Evolutionary conservation across 495 filamentous ascomycete genomes (phyloP).

Genomic region (Penicillium bovifimosum): DNA sequence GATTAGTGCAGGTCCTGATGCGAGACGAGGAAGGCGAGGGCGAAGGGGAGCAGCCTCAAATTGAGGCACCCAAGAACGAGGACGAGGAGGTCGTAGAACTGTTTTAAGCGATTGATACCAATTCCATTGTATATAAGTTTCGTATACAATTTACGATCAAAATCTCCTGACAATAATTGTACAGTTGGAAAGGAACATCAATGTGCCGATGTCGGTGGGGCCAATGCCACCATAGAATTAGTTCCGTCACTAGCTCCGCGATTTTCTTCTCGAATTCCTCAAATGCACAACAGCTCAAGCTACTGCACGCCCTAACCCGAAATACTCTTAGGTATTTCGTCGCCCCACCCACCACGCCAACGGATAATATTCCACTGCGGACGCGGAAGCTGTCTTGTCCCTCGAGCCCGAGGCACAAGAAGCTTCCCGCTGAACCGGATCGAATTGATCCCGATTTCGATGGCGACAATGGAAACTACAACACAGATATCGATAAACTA

Average conservation of each 20-base stretch:
- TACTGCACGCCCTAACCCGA: conserved; percentile 17
- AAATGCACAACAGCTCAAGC: neutral
- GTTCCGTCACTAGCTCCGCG: neutral
- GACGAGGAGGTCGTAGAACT: conserved; percentile 38
- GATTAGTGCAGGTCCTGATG: conserved; percentile 90
- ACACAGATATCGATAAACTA: conserved; percentile 6
- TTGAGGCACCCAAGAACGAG: conserved; percentile 26
- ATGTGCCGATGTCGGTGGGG: conserved; percentile 2
- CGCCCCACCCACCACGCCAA: conserved; percentile 10
- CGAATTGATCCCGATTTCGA: neutral
- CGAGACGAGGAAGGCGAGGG: conserved; percentile 56
- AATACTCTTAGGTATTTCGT: conserved; percentile 7
- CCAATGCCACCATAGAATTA: neutral
- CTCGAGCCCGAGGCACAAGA: conserved; percentile 19
- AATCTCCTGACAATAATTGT: neutral
- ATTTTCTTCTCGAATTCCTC: conserved; percentile 3
- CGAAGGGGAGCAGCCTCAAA: conserved; percentile 18
- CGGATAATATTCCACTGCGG: conserved; percentile 20
- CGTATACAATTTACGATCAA: too few relatives aligned
- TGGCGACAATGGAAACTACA: conserved; percentile 14
- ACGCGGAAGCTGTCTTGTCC: conserved; percentile 27
- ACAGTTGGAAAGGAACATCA: neutral
- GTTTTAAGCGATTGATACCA: conserved; percentile 21
- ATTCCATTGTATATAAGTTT: neutral
- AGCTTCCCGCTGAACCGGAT: conserved; percentile 21